These are phyloP conservation scores for Arthrobotrys pseudoclavata DNA, from an alignment of 2,329 filamentous ascomycete species.

Conservation along the genomic window DNA sequence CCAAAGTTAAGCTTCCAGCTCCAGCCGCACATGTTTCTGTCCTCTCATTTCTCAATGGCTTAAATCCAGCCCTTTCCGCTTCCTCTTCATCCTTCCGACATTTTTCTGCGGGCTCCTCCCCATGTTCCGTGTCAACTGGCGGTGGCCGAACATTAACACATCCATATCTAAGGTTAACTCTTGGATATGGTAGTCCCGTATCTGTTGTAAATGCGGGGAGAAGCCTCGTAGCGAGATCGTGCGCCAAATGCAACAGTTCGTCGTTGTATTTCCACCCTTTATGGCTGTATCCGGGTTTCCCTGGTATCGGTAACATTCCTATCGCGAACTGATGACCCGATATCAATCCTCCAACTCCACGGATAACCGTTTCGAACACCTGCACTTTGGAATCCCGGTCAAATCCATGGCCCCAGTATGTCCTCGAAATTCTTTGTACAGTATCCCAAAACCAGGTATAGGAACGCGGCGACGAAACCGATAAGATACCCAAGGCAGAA, in stretches of 20 bases:
- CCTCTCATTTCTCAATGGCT: conserved; percentile 72
- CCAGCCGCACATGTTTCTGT: conserved; percentile 98
- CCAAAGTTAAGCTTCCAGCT: conserved; percentile 92
- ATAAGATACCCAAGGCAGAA: conserved; percentile 91
- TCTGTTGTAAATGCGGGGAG: conserved; percentile 86
- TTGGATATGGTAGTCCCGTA: conserved; percentile 92
- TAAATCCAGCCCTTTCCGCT: conserved; percentile 49
- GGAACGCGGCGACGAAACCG: conserved; percentile 71
- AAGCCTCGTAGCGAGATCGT: conserved; percentile 85
- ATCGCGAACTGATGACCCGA: conserved; percentile 94
- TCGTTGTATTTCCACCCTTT: conserved; percentile 82
- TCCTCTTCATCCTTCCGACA: conserved; percentile 57
- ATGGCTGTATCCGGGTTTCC: conserved; percentile 73
- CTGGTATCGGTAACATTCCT: conserved; percentile 86
- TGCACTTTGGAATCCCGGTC: conserved; percentile 98
- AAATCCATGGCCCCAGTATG: conserved; percentile 77
- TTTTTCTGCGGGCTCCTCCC: conserved; percentile 66
- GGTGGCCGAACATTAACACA: conserved; percentile 78
- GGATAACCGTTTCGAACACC: conserved; percentile 97
- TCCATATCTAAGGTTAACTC: conserved; percentile 90
- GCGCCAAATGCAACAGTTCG: conserved; percentile 87
- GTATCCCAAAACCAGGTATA: conserved; percentile 74
- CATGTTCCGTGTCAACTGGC: conserved; percentile 69
- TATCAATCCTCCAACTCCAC: conserved; percentile 88
- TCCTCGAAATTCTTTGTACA: conserved; percentile 63